Base-by-base conservation (phyloP, 768 basidiomycete genomes). In the Macrocybe gigantea region DNA sequence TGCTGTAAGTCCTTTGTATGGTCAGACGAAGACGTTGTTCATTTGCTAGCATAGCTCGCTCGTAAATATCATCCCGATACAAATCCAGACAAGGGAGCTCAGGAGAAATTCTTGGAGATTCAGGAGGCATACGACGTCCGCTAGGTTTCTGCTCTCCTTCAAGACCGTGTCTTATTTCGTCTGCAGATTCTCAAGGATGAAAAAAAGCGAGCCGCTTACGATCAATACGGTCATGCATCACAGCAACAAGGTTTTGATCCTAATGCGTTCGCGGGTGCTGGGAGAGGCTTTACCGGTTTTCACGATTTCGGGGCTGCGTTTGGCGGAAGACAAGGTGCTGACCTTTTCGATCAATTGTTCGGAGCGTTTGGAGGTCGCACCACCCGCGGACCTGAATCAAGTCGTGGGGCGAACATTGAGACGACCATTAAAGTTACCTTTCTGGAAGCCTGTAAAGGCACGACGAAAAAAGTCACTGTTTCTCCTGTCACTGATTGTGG, bases 41-140 rank as follows among this genome's bases (percentile, higher is more conserved):
- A 47, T 51, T 56, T 56, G 45, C 48, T 51, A 47, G 33, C 53
- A 33, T 60, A 96, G 95, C 85, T 99, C 54, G 96, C 96, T 12
- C 88, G 95, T 52, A 95, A 98, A 73, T 96, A 88, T 60, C 96
- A 99, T 65, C 96, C 96, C 0, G 96, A 99, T 61, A 93, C 93
- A 9, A 98, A 93, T 67, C 88, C 92, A 37, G 91, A 95, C 68
- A 88, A 91, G 59, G 76, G 74, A 41, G 91, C 95, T 0, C 85
- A 91, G 56, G 89, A 88, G 53, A 91, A 89, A 63, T 99, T 99
- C 64, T 77, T 94, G 12, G 95, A 99, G 65, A 97, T 98, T 49
- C 96, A 98, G 63, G 80, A 83, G 57, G 96, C 96, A 8, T 99
- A 98, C 70, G 96, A 98, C 66, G 95, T 97, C 53, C 39, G 57